Evolutionary conservation across 2,329 filamentous ascomycete species (phyloP).

Genomic region (Microsporum audouinii): DNA sequence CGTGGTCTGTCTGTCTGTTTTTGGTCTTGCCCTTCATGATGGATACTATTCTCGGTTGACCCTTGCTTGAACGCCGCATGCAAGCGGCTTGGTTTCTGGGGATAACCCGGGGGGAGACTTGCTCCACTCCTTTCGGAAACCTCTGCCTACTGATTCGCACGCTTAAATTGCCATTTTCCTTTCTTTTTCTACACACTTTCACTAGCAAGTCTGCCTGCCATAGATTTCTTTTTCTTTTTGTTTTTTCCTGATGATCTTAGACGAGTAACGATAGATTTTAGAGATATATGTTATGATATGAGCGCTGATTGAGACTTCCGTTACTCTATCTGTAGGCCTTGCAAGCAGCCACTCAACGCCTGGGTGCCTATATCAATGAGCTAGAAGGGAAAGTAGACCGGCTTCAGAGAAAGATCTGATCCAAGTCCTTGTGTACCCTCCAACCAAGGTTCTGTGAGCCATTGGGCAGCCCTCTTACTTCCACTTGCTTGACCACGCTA

Average conservation of each 20-base stretch:
- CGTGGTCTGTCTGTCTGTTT: background rate
- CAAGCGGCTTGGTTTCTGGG: background rate
- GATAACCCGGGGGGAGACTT: background rate
- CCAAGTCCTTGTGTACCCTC: background rate
- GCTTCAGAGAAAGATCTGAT: constrained; percentile 46
- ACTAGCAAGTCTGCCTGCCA: background rate
- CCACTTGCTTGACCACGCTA: background rate
- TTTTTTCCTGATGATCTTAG: background rate
- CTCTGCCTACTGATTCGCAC: background rate
- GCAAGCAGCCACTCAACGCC: constrained; percentile 73
- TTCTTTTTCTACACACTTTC: background rate
- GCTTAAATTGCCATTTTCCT: background rate
- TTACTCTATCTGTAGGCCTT: constrained; percentile 49
- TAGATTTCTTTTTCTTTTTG: background rate
- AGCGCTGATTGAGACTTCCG: background rate
- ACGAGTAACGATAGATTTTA: constrained; percentile 4
- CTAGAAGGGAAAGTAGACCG: constrained; percentile 69
- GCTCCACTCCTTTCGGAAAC: background rate
- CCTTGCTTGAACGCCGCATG: background rate
- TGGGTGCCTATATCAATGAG: constrained; percentile 70
- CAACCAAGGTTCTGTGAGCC: background rate
- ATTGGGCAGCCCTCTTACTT: background rate
- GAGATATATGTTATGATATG: background rate
- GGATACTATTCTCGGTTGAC: background rate
- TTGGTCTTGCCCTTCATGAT: background rate